A percentile compares a stretch with the other conserved stretches of the same genome.
Conservation (phyloP, 805 yeast genomes). For the Danielia oregonensis region DNA sequence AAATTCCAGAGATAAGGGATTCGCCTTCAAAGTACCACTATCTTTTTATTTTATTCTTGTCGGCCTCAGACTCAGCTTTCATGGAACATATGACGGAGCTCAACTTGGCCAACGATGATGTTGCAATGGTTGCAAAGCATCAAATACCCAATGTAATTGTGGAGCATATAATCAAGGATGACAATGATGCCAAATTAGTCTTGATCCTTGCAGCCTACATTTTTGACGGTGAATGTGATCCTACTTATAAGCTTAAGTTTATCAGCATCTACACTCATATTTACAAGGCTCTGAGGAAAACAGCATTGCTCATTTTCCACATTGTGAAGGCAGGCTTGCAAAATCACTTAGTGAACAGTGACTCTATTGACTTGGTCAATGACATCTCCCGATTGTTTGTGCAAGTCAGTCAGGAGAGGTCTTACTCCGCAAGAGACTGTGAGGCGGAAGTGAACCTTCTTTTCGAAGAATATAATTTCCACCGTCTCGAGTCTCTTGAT, state of each 20-base stretch:
- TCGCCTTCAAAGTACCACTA: slow-evolving; percentile 11
- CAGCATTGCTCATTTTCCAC: slow-evolving; percentile 28
- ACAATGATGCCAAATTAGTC: slow-evolving; percentile 19
- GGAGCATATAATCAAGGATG: slow-evolving; percentile 21
- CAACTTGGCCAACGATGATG: slow-evolving; percentile 13
- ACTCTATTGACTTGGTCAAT: slow-evolving; percentile 23
- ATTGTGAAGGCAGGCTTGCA: slow-evolving; percentile 27
- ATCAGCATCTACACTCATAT: slow-evolving; percentile 26
- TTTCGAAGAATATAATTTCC: slow-evolving; percentile 12
- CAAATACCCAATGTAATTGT: slow-evolving; percentile 26
- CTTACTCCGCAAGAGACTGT: slow-evolving; percentile 17
- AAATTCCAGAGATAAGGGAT: not conserved
- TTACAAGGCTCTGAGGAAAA: slow-evolving; percentile 16
- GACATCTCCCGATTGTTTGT: slow-evolving; percentile 26
- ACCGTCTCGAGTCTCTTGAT: slow-evolving; percentile 9
- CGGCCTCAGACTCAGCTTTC: slow-evolving; percentile 23
- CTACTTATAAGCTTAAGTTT: slow-evolving; percentile 29
- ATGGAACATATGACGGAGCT: slow-evolving; percentile 20
- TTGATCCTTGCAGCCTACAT: slow-evolving; percentile 29
- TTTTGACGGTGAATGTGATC: slow-evolving; percentile 22
- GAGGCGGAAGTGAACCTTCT: slow-evolving; percentile 13
- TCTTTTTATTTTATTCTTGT: slow-evolving; percentile 32
- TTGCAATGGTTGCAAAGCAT: slow-evolving; percentile 9
- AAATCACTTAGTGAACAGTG: slow-evolving; percentile 23
- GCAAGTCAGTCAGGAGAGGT: slow-evolving; percentile 11